Evolutionary conservation across 1,284 basidiomycete species (phyloP), one percentile per base, ranked within the genome.

Genomic region (Tilletia caries): DNA sequence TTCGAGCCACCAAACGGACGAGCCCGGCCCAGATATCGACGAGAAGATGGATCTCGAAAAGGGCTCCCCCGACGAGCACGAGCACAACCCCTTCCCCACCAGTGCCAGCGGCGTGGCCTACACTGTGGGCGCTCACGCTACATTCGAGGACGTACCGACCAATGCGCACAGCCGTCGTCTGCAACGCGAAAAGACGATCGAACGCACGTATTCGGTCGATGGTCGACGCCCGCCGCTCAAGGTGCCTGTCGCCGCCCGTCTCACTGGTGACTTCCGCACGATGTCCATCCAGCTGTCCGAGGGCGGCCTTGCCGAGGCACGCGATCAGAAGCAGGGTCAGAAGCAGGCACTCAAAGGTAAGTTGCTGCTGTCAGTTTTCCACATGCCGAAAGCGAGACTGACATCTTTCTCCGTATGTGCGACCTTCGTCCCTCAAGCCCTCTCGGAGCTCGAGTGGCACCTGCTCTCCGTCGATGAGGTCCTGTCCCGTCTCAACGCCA

Each of bases 371-470:
- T n/a, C n/a, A n/a, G n/a, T n/a, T n/a, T n/a, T n/a, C n/a, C 60
- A 70, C 72, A 60, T 74, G 25, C 50, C 32, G 71, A 73, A 23
- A 67, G 71, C 23, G 70, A 71, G 67, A 25, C 33, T 46, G 8
- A 13, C 48, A 10, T 66, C 23, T 67, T 68, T 68, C n/a, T n/a
- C n/a, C n/a, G n/a, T n/a, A n/a, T n/a, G n/a, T n/a, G n/a, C n/a
- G n/a, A n/a, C n/a, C n/a, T n/a, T n/a, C n/a, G n/a, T n/a, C n/a
- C n/a, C n/a, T 20, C 10, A 15, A 64, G 54, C 23, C 48, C 66
- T 76, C 52, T 86, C 85, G 44, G 75, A 83, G 52, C 84, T 89
- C 67, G 88, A 88, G 68, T 89, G 87, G 87, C 89, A 89, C 75
- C 85, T 80, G 54, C 80, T 88, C 20, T 75, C 85, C 1, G 71